Conservation (phyloP, 2,329 filamentous ascomycete genomes). For the Incumbomyces lentus region DNA sequence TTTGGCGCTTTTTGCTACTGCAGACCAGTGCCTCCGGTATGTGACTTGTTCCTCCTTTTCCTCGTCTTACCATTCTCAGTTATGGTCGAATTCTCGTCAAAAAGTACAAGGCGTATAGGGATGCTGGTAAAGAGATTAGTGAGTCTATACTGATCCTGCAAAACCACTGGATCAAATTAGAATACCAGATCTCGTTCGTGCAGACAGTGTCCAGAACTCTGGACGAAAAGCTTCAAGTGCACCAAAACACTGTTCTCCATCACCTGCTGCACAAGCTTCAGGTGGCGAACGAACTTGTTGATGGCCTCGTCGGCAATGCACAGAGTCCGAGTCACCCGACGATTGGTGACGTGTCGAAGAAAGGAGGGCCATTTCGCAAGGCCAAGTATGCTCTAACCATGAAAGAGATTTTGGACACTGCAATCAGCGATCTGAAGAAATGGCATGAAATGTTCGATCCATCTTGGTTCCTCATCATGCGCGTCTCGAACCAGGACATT, state of each 20-base stretch:
- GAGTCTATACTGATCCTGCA: background rate
- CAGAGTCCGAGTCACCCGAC: no score
- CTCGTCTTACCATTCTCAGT: no score
- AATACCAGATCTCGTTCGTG: background rate
- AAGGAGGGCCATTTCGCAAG: no score
- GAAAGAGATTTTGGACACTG: background rate
- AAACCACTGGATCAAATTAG: background rate
- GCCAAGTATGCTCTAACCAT: no score
- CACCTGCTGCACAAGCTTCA: background rate
- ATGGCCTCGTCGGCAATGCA: background rate
- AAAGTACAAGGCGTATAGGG: background rate
- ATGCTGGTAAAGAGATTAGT: background rate
- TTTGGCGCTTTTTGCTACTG: no score
- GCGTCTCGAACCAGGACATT: background rate
- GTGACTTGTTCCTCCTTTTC: no score
- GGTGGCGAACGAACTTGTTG: background rate
- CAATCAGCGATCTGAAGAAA: background rate
- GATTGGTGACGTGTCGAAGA: no score
- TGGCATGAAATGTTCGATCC: background rate
- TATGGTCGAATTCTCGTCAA: no score
- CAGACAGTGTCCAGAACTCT: background rate
- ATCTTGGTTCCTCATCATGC: background rate
- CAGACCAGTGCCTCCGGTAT: no score
- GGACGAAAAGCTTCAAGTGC: background rate
- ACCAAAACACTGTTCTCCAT: background rate